Base-by-base conservation (phyloP, 768 basidiomycete genomes). In the Lactarius indigo region DNA sequence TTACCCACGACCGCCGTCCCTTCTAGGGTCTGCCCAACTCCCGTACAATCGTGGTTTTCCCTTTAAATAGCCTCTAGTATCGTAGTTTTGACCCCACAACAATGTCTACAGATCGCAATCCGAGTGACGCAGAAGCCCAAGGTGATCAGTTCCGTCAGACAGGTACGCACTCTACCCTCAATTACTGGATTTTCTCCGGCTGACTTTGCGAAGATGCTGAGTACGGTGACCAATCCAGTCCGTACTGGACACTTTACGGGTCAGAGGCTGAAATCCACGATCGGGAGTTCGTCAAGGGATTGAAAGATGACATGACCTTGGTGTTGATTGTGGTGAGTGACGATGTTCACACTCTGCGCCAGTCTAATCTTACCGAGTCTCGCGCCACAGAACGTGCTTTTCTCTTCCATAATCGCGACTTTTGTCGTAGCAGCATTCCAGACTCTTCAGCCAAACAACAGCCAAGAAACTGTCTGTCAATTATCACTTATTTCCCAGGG, bases 321-420 rank as follows among this genome's bases (percentile, higher is more conserved):
- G 67, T 71, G 56, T 52, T 68, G 33, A 44, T 71, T 33, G 23
- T 71, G 39, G 70, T 71, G 55, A 55, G 70, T 44, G 1, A 10
- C 4, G 9, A 50, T 9, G 2, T 54, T 58, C 18, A 8, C n/a
- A 15, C n/a, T 13, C 20, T n/a, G 20, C 18, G 15, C 26, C n/a
- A 12, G 17, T 23, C 47, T 58, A 50, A 15, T 2, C 37, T 15
- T 23, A 28, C 37, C n/a, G 10, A 35, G 9, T 35, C 33, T 35
- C 10, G 12, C 33, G 1, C 23, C 12, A n/a, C n/a, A 66, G 65
- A 66, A 50, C 33, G 35, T 64, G 10, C 18, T 72, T 17, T 72
- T 72, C 50, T 69, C 71, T 7, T 37, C 68, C 13, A 69, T 64
- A 39, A 56, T 69, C 31, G 64, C 70, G 17, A 59, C 68, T 30